Conservation (phyloP, 2,329 filamentous ascomycete genomes). For the Arthrobotrys pseudoclavata region DNA sequence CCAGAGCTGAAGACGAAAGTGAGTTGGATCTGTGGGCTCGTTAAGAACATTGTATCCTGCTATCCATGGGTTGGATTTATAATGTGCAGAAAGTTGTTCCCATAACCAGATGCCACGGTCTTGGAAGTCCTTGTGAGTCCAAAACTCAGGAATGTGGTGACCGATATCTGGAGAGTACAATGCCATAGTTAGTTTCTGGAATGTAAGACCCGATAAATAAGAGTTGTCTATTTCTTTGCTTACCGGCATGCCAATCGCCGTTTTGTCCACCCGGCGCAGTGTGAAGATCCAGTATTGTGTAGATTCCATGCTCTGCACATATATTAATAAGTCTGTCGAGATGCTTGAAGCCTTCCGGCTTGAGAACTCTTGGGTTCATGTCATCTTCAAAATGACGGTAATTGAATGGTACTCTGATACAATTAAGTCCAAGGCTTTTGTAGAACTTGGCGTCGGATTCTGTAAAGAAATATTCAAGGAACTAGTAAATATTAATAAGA, state of each 20-base stretch:
- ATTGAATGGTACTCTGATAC: slow-evolving; percentile 74
- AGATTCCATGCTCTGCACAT: slow-evolving; percentile 67
- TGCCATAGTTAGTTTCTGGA: background rate
- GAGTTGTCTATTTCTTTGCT: slow-evolving; percentile 62
- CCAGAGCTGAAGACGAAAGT: slow-evolving; percentile 66
- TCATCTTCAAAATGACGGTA: slow-evolving; percentile 73
- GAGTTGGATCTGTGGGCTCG: slow-evolving; percentile 65
- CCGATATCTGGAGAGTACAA: slow-evolving; percentile 62
- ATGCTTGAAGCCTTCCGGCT: slow-evolving; percentile 69
- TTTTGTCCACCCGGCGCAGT: slow-evolving; percentile 69
- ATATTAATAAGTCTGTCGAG: slow-evolving; percentile 70
- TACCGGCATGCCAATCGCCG: slow-evolving; percentile 68
- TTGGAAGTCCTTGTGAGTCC: slow-evolving; percentile 69
- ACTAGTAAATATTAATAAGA: slow-evolving; percentile 38
- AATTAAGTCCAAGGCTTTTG: slow-evolving; percentile 72
- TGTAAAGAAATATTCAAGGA: slow-evolving; percentile 73
- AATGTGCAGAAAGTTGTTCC: slow-evolving; percentile 67
- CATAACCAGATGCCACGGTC: slow-evolving; percentile 68
- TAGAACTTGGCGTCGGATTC: slow-evolving; percentile 73
- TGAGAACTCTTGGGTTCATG: slow-evolving; percentile 69
- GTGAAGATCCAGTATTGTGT: slow-evolving; percentile 69
- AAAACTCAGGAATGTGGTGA: slow-evolving; percentile 67
- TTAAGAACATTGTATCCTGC: slow-evolving; percentile 67
- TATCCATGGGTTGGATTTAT: slow-evolving; percentile 67
- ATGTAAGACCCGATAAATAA: background rate